Evolutionary conservation across 805 yeast species (phyloP).

Genomic region (Candida khao-thaluensis): DNA sequence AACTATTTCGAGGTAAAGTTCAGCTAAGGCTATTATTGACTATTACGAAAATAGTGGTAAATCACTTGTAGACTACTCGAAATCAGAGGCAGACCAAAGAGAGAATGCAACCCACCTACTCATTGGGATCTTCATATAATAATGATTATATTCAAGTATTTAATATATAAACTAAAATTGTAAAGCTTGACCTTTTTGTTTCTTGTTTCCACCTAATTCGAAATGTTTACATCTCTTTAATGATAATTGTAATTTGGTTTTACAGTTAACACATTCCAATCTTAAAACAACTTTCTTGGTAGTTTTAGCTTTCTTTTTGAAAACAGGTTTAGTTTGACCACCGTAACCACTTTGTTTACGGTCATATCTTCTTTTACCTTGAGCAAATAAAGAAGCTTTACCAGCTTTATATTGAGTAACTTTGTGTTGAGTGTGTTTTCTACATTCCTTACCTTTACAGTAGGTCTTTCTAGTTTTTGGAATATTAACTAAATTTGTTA

Average conservation of each 20-base stretch:
- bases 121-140: no score
- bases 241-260: slow-evolving; percentile 96
- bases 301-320: slow-evolving; percentile 99
- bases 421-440: slow-evolving; percentile 99
- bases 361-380: slow-evolving; percentile 99
- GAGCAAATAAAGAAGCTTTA: slow-evolving; percentile 98
- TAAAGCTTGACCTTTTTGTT: slow-evolving; percentile 99
- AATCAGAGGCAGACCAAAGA: no score
- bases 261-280: slow-evolving; percentile 97
- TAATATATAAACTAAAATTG: slow-evolving; percentile 70
- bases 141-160: slow-evolving; percentile 6
- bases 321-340: slow-evolving; percentile 99
- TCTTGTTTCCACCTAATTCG: slow-evolving; percentile 99
- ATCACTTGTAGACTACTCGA: no score
- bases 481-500: slow-evolving; percentile 78
- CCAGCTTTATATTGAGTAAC: slow-evolving; percentile 99
- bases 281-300: slow-evolving; percentile 99
- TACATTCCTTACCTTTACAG: slow-evolving; percentile 99
- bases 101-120: no score
- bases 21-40: no score
- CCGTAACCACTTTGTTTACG: slow-evolving; percentile 99
- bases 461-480: slow-evolving; percentile 99
- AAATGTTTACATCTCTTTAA: slow-evolving; percentile 99
- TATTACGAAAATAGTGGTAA: no score
- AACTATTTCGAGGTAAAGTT: no score